Base-by-base conservation (phyloP, 768 basidiomycete species). In the Tulasnella sp. region DNA sequence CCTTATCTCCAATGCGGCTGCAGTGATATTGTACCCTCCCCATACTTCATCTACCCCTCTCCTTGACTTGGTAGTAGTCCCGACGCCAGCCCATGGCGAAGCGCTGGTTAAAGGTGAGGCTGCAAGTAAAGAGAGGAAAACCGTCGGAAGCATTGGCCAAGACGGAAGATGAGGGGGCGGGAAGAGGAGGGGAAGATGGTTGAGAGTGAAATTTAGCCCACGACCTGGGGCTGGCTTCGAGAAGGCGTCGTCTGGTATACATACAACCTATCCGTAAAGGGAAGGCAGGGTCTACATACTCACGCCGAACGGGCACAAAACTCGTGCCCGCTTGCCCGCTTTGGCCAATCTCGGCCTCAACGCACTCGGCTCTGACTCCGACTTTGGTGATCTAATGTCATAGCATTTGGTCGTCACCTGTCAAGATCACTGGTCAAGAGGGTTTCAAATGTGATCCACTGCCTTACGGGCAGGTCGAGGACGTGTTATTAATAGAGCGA, bases 1-100 rank as follows among this genome's bases (percentile, higher is more conserved):
- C 37, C 37, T 29, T 15, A 75, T 34, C 40, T 38, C 54, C 17
- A 75, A 31, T 15, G 37, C 45, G 8, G 15, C 73, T n/a, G 14
- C 52, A 11, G 73, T 75, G 73, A 75, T 75, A 25, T 75, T 75
- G 54, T 58, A 54, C 2, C 73, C 73, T 34, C 54, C 54, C 68
- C 68, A 69, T 37, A 69, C 36, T 40, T 69, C 36, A 34, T 69
- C 68, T 40, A 69, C 54, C 25, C 54, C 54, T 58, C 54, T 58
- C 54, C 22, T 58, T 11, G 54, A 58, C 29, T 58, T 58, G 22
- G 17, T 29, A 58, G 54, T 58, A 22, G 22, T 22, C 5, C 54
- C 54, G 54, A 58, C 2, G 22, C 29, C n/a, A n/a, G 54, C 29
- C 54, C 54, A 58, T 58, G 54, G 54, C 25, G 54, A 58, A 58